Percentiles rank a stretch among this genome's conserved stretches.
phyloP scores from a whole-genome alignment of 2,329 filamentous ascomycete genomes.

The Fusarium guadeloupense region DNA sequence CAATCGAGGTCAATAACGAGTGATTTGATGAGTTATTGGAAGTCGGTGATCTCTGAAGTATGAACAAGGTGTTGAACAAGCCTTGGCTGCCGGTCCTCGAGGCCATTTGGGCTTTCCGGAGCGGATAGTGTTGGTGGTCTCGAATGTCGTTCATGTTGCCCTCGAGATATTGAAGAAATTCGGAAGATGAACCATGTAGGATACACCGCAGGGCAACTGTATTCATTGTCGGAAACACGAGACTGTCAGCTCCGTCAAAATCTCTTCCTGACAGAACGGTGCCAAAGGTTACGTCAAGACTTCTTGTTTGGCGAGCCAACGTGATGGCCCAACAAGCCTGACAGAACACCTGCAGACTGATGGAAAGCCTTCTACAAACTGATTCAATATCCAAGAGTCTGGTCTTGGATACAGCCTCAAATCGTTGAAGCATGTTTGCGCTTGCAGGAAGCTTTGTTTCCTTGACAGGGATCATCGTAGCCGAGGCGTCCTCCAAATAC shows the following conservation, averaged over 20 bases:
- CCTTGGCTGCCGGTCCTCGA: conserved; percentile 47
- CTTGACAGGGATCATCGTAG: conserved; percentile 47
- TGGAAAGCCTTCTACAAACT: conserved; percentile 71
- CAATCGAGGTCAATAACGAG: conserved; percentile 68
- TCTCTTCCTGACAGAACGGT: conserved; percentile 87
- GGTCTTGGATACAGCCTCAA: conserved; percentile 22
- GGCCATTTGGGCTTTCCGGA: conserved; percentile 71
- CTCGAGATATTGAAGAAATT: conserved; percentile 79
- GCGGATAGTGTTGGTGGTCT: conserved; percentile 79
- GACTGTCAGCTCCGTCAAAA: conserved; percentile 69
- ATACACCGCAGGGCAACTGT: conserved; percentile 80
- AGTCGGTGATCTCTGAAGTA: conserved; percentile 57
- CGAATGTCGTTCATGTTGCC: conserved; percentile 71
- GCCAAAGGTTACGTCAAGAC: conserved; percentile 82
- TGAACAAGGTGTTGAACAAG: conserved; percentile 66
- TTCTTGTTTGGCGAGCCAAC: conserved; percentile 68
- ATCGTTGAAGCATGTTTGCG: conserved; percentile 4
- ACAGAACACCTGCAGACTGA: conserved; percentile 81
- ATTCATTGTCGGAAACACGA: conserved; percentile 93
- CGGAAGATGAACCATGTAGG: conserved; percentile 71
- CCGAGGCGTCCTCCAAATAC: conserved; percentile 64
- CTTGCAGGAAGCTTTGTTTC: not conserved
- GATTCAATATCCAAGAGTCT: conserved; percentile 42
- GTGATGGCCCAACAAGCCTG: conserved; percentile 80
- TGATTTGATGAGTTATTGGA: not conserved